Percentiles rank a stretch among this genome's conserved stretches.
Conservation (phyloP, 139 green algal species). For the Spirogloea muscicola region DNA sequence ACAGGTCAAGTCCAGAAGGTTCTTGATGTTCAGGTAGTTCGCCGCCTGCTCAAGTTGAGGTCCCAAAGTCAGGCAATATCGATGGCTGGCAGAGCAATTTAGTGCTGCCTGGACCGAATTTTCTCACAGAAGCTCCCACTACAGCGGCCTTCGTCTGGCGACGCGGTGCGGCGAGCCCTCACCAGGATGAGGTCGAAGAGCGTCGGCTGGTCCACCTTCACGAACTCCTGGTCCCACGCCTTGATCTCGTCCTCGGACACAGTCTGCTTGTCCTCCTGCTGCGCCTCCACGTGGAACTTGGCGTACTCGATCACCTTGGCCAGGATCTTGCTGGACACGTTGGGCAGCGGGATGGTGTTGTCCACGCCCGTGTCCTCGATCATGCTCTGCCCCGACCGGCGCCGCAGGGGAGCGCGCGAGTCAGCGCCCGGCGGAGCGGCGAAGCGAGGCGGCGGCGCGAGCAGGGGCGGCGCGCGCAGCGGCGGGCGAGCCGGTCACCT, state of each 20-base stretch:
- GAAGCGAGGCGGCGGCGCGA: too few relatives aligned
- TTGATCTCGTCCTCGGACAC: slow-evolving; percentile 77
- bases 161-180: too few relatives aligned
- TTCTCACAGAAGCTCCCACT: too few relatives aligned
- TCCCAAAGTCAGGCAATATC: too few relatives aligned
- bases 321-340: slow-evolving; percentile 57
- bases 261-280: slow-evolving; percentile 32
- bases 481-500: too few relatives aligned
- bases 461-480: too few relatives aligned
- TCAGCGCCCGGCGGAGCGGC: too few relatives aligned
- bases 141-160: too few relatives aligned
- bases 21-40: slow-evolving; percentile 99
- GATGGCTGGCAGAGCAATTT: too few relatives aligned
- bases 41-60: slow-evolving; percentile 64
- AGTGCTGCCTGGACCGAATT: too few relatives aligned
- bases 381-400: too few relatives aligned
- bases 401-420: too few relatives aligned
- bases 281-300: slow-evolving; percentile 82
- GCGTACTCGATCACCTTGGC: slow-evolving; percentile 93
- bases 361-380: slow-evolving; percentile 52
- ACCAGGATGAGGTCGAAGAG: slow-evolving; percentile 98
- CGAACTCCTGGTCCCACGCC: slow-evolving; percentile 89
- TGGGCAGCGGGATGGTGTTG: slow-evolving; percentile 53
- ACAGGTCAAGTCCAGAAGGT: slow-evolving; percentile 93
- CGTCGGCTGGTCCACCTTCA: slow-evolving; percentile 93